A percentile compares a stretch with the other conserved stretches of the same genome.
Evolutionary conservation across 768 basidiomycete genomes (phyloP).

Genomic region (Plicaturopsis crispa): DNA sequence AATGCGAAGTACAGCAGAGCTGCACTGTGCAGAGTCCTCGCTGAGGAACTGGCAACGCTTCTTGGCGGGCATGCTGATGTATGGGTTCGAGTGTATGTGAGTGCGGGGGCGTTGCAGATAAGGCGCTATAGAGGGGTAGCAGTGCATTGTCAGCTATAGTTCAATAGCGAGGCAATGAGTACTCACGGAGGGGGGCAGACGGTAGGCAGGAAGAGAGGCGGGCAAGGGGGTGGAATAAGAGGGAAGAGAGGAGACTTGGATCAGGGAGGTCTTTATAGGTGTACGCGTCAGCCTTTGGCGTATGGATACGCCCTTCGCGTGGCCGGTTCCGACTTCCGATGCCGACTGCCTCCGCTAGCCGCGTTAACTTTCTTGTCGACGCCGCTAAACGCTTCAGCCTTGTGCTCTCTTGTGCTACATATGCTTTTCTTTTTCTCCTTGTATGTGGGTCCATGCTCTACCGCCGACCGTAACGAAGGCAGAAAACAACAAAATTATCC

Average conservation of each 20-base stretch:
- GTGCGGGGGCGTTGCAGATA: conserved; percentile 3
- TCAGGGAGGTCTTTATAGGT: conserved; percentile 20
- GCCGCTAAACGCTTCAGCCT: no score
- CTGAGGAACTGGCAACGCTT: conserved; percentile 74
- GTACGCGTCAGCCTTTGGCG: conserved; percentile 20
- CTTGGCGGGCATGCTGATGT: conserved; percentile 68
- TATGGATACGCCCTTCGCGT: conserved; percentile 10
- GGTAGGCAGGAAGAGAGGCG: conserved; percentile 1
- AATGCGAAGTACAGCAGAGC: conserved; percentile 72
- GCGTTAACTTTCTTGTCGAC: no score
- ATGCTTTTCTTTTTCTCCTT: no score
- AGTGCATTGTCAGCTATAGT: no score
- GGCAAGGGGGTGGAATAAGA: conserved; percentile 5
- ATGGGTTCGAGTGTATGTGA: conserved; percentile 5
- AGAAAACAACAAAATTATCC: no score
- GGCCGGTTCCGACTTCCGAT: conserved; percentile 7
- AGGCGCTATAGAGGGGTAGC: background rate
- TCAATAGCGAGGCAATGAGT: no score
- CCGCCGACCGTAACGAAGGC: no score
- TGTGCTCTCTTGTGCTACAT: no score
- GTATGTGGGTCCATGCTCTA: no score
- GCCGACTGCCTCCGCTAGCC: no score
- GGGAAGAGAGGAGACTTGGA: conserved; percentile 7
- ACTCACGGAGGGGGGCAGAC: no score
- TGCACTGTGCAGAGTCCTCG: conserved; percentile 49